These are phyloP conservation scores for Apostasia ramifera DNA, from an alignment of 106 monocot species.

Conservation along the genomic window DNA sequence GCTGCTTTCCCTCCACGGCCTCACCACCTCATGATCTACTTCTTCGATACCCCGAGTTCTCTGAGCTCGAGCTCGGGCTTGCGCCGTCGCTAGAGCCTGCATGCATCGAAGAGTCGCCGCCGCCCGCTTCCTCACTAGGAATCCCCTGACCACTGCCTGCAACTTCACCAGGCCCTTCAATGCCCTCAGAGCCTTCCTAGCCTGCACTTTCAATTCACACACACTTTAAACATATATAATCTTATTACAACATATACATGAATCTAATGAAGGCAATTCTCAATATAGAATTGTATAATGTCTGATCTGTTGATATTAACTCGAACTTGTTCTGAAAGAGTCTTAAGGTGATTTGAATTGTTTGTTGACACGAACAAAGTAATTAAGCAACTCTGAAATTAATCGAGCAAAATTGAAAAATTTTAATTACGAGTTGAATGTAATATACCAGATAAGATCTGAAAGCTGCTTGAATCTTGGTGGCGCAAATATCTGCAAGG, in stretches of 20 bases:
- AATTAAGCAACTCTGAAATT: not conserved
- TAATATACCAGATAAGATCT: not conserved
- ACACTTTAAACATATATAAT: too few species aligned
- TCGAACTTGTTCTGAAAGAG: too few species aligned
- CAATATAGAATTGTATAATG: too few species aligned
- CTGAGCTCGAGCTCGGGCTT: conserved; percentile 37
- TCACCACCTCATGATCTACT: not conserved
- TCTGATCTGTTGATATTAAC: too few species aligned
- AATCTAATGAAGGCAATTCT: too few species aligned
- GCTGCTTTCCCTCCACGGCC: conserved; percentile 5
- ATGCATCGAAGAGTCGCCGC: conserved; percentile 36
- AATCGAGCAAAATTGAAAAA: not conserved
- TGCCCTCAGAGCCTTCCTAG: conserved; percentile 50
- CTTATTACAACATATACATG: too few species aligned
- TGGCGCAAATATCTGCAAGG: not conserved
- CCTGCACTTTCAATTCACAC: conserved; percentile 17
- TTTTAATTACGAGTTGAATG: not conserved
- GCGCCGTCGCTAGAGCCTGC: conserved; percentile 35
- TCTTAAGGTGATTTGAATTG: not conserved
- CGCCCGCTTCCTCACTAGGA: conserved; percentile 40
- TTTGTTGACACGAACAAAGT: not conserved
- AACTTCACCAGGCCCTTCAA: conserved; percentile 52
- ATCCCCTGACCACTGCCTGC: conserved; percentile 45
- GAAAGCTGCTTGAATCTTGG: not conserved
- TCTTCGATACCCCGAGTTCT: conserved; percentile 16